Base-by-base conservation (phyloP, 306 rosid genomes). In the Castanea sativa region DNA sequence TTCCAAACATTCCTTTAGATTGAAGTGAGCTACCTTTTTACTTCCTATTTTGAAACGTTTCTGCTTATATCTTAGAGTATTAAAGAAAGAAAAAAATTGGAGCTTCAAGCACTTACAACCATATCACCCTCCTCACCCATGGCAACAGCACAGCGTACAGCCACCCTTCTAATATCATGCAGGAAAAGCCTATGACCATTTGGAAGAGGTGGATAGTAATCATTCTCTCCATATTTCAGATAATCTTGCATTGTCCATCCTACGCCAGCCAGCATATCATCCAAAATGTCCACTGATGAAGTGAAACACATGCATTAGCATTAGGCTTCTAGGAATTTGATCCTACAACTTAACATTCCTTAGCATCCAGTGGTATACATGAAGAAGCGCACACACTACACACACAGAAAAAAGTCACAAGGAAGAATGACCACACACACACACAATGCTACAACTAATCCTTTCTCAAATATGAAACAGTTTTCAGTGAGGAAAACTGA, bases 211-310 rank as follows among this genome's bases (percentile, higher is more conserved):
- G 99, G 99, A 32, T 93, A 93, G 90, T 95, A 93, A 84, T 95
- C 98, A 83, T 91, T 85, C 80, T 93, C 97, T 23, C 99, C 99
- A 73, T 91, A 52, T 79, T 93, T 93, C 85, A 95, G 86, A 88
- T 93, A 95, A 72, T 95, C 99, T 76, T 90, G 98, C 98, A 95
- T 93, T 55, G 99, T 84, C 99, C 96, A 95, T 87, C 99, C 98
- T 73, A 93, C 86, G 45, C 99, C 98, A 70, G 96, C 88, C 87
- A 95, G 83, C 99, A 95, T 93, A 85, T 93, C 98, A 82, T 95
- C 99, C 92, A 93, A 90, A 73, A 93, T 88, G 76, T 93, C 98
- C 96, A 95, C 96, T 91, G 90, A 76, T 69, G 41, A 82, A 63
- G 71, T 29, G 78, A 30, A 83, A 76, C 19, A 79, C 65, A 73